Evolutionary conservation across 2,329 filamentous ascomycete genomes (phyloP).

Genomic region (Plenodomus biglobosus): DNA sequence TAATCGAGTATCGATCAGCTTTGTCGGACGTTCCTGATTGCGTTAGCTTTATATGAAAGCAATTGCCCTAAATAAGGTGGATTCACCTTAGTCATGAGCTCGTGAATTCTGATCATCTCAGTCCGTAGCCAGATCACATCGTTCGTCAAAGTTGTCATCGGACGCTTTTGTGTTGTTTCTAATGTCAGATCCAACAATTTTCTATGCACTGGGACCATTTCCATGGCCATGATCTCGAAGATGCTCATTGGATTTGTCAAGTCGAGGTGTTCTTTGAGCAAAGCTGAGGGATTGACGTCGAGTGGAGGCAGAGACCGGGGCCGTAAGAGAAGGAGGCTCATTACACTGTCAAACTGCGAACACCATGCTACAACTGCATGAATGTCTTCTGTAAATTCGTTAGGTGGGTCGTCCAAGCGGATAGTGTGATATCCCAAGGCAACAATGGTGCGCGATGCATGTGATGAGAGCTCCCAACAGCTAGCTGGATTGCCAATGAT

Average conservation of each 20-base stretch:
- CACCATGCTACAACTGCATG: conserved; percentile 34
- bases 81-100: conserved; percentile 26
- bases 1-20: conserved; percentile 19
- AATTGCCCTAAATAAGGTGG: background rate
- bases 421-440: conserved; percentile 37
- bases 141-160: conserved; percentile 14
- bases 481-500: conserved; percentile 37
- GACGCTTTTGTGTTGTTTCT: conserved; percentile 13
- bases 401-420: conserved; percentile 13
- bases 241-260: conserved; percentile 28
- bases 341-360: conserved; percentile 35
- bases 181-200: conserved; percentile 32
- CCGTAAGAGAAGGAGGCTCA: conserved; percentile 35
- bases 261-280: conserved; percentile 21
- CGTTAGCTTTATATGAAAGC: conserved; percentile 2
- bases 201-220: conserved; percentile 33
- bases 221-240: conserved; percentile 26
- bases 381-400: conserved; percentile 29
- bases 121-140: conserved; percentile 25
- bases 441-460: conserved; percentile 36
- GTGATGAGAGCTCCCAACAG: conserved; percentile 36
- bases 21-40: conserved; percentile 19
- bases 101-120: conserved; percentile 27
- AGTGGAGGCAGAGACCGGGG: conserved; percentile 33
- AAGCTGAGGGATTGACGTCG: conserved; percentile 24